These are phyloP conservation scores for Acidiella bohemica DNA, from an alignment of 495 filamentous ascomycete genomes.

Conservation along the genomic window DNA sequence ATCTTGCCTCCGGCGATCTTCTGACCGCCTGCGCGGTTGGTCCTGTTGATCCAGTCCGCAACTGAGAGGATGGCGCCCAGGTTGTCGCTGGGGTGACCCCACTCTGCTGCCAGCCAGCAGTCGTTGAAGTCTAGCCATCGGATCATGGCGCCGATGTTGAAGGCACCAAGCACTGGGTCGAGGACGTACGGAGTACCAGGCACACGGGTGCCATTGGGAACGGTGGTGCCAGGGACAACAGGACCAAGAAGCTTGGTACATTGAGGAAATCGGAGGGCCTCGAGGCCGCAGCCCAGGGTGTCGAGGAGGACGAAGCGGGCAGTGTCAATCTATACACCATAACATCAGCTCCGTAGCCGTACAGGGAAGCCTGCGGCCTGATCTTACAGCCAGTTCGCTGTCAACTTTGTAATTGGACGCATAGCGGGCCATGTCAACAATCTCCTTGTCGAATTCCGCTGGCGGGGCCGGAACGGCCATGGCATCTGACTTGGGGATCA, in stretches of 20 bases:
- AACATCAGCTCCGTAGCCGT: neutral
- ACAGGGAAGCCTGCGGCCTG: neutral
- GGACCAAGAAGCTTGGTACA: conserved; percentile 93
- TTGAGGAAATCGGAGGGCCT: conserved; percentile 89
- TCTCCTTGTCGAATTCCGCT: conserved; percentile 71
- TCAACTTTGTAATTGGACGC: conserved; percentile 83
- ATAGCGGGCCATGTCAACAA: conserved; percentile 86
- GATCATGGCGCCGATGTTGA: conserved; percentile 98
- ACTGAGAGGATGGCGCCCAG: conserved; percentile 89
- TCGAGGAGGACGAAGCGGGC: conserved; percentile 51
- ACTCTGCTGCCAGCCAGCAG: conserved; percentile 98
- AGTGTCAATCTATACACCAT: conserved; percentile 64
- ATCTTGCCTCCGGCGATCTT: conserved; percentile 78
- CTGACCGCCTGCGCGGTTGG: conserved; percentile 70
- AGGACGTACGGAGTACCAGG: conserved; percentile 88
- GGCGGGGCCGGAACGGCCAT: conserved; percentile 35
- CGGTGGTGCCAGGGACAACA: conserved; percentile 75
- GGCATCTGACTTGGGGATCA: conserved; percentile 11
- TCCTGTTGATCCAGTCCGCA: conserved; percentile 93
- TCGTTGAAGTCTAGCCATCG: conserved; percentile 99
- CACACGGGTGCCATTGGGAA: conserved; percentile 85
- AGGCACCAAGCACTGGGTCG: conserved; percentile 88
- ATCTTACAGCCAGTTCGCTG: conserved; percentile 63
- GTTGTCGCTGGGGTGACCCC: conserved; percentile 97
- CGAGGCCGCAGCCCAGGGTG: conserved; percentile 90